Evolutionary conservation across 148 eudicot genomes (phyloP), one percentile per base, ranked within the genome.

Genomic region (Camellia lanceoleosa): DNA sequence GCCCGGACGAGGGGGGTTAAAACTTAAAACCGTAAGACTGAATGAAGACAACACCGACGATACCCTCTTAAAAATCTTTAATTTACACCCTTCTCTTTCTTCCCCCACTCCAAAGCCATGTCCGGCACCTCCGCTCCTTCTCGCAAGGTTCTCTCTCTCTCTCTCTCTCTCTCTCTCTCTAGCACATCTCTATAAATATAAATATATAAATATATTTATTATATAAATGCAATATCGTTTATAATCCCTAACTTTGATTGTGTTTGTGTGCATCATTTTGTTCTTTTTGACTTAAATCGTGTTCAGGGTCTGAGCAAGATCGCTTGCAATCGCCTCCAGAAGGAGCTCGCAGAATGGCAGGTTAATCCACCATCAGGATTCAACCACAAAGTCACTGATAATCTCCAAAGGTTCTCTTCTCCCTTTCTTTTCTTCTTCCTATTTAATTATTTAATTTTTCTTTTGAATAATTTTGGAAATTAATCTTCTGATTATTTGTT

Each of bases 321-420:
- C 82, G 93, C 93, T 5, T 75, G 88, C 80, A 84, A 87, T 83
- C 84, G 93, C 52, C 85, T 90, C 58, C 93, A 90, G 87, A 90
- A 90, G 78, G 93, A 90, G 84, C 84, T 90, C n/a, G 79, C 79
- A 46, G 93, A 90, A 84, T 90, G 93, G 93, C 93, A 90, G 86
- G 81, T 81, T 30, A 90, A 88, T 80, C 93, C 93, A 2, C 93
- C 93, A 0, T 23, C 82, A 13, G 93, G 93, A 12, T 90, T 90
- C 84, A 88, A 85, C 43, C 90, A 88, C 68, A 90, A 86, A 83
- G 87, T 87, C 72, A 85, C 91, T 61, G 93, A 90, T 77, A 88
- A 88, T 88, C 93, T 90, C 14, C 88, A 90, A 44, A 85, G 91
- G 93, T 88, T 15, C 20, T 30, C 0, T 5, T 30, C 43, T 46